Evolutionary conservation across 352 stramenopile genomes (phyloP).

Genomic region (Blastocystis sp.): DNA sequence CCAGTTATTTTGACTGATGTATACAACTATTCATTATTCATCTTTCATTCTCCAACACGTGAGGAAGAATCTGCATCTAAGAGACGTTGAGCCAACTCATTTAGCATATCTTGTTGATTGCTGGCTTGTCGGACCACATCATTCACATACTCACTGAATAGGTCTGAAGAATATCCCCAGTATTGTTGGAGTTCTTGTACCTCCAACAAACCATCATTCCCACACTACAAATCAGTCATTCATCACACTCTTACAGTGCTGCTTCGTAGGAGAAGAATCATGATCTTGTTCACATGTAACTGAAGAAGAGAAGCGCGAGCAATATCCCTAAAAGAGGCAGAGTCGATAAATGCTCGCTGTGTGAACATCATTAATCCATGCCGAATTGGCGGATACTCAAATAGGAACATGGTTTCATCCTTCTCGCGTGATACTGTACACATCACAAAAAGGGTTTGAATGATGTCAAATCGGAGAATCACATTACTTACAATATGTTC

Average conservation of each 20-base stretch:
- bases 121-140: neutral
- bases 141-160: neutral
- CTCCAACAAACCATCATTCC: neutral
- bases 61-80: neutral
- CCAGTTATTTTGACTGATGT: neutral
- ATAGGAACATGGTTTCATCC: neutral
- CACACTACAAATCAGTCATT: neutral
- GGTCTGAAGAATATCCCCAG: neutral
- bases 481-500: neutral
- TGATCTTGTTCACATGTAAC: conserved; percentile 24
- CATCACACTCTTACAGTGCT: neutral
- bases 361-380: conserved; percentile 10
- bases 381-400: conserved; percentile 3
- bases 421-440: neutral
- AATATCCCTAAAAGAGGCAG: neutral
- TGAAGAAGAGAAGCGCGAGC: neutral
- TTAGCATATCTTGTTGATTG: conserved; percentile 28
- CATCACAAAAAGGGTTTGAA: conserved; percentile 4
- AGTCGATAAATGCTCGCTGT: conserved; percentile 48
- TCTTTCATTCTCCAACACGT: neutral
- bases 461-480: conserved; percentile 4
- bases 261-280: conserved; percentile 10
- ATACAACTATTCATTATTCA: neutral
- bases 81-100: neutral
- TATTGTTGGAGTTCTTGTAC: neutral